phyloP scores from a whole-genome alignment of 305 asterid species.

The Fraxinus nigra region DNA sequence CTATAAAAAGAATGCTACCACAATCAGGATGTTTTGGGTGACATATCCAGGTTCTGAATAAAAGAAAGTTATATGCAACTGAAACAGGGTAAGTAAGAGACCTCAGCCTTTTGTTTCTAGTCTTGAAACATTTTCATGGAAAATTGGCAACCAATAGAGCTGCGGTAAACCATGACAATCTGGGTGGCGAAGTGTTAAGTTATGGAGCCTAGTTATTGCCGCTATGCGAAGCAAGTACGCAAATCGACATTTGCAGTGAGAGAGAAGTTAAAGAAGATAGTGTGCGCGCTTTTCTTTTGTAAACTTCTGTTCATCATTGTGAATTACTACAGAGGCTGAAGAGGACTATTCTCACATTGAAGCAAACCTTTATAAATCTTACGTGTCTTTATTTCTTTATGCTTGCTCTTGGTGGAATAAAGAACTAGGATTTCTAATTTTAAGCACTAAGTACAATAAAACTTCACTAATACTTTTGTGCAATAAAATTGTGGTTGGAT shows the following conservation, averaged over 20 bases:
- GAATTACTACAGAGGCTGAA: neutral
- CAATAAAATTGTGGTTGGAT: neutral
- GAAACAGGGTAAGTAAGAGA: neutral
- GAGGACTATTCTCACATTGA: neutral
- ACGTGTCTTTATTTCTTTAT: neutral
- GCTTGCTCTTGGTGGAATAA: neutral
- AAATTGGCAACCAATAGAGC: neutral
- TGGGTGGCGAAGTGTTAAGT: neutral
- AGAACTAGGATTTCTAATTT: neutral
- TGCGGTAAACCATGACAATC: neutral
- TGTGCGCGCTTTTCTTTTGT: neutral
- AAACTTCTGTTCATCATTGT: neutral
- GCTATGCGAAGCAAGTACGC: neutral
- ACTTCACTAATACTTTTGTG: neutral
- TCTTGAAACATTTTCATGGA: neutral
- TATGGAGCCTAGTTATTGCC: neutral
- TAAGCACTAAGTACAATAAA: neutral
- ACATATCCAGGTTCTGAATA: neutral
- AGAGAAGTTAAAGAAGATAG: neutral
- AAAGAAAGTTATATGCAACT: neutral
- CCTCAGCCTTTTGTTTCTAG: neutral
- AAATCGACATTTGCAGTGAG: neutral
- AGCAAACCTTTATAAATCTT: neutral
- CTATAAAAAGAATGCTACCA: neutral
- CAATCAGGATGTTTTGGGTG: neutral